Evolutionary conservation across 495 filamentous ascomycete species (phyloP).

Genomic region (Rhypophila decipiens): DNA sequence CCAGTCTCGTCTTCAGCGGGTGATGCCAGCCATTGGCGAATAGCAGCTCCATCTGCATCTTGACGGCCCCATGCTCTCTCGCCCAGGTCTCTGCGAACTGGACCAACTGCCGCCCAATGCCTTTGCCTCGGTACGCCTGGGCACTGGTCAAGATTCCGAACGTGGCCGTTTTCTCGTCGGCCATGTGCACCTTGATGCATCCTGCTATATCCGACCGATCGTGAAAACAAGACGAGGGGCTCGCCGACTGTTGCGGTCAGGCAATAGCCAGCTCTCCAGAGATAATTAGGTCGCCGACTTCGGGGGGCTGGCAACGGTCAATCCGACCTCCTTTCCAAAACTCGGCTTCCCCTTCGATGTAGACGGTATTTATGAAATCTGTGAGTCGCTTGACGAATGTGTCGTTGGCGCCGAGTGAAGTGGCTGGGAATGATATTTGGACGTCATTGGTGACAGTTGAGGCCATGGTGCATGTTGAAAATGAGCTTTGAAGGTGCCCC

Average conservation of each 20-base stretch:
- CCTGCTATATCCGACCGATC: conserved; percentile 1
- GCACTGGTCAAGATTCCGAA: conserved; percentile 1
- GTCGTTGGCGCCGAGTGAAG: background rate
- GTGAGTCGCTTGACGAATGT: background rate
- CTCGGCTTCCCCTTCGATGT: conserved; percentile 1
- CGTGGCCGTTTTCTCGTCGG: background rate
- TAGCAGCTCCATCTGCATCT: conserved; percentile 7
- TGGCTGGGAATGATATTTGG: too few species aligned
- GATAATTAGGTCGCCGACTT: background rate
- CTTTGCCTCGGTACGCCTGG: background rate
- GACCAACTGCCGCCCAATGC: background rate
- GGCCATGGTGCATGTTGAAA: too few species aligned
- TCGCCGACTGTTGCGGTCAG: background rate
- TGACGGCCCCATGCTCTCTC: background rate
- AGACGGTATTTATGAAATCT: conserved; percentile 4
- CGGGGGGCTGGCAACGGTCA: background rate
- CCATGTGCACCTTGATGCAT: background rate
- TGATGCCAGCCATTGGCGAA: conserved; percentile 1
- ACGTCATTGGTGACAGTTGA: too few species aligned
- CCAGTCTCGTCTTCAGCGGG: background rate
- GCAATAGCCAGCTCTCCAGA: conserved; percentile 1
- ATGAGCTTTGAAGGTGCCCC: too few species aligned
- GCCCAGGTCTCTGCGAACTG: conserved; percentile 1
- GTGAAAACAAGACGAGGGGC: too few species aligned
- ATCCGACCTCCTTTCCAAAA: conserved; percentile 1